phyloP scores from a whole-genome alignment of 768 basidiomycete species.

The Suillus tomentosus region DNA sequence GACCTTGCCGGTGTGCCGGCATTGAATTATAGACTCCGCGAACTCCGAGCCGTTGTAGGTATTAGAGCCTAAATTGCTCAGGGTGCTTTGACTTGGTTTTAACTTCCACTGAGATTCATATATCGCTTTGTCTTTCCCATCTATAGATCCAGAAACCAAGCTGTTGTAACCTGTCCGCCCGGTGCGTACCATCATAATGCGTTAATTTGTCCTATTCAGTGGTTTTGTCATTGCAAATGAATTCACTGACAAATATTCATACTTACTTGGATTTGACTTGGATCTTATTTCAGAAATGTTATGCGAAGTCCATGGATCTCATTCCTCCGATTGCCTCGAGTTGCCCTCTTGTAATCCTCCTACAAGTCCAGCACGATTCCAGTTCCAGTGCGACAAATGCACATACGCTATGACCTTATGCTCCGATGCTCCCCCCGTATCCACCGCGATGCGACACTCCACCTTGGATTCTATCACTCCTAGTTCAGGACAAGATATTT shows the following conservation, averaged over 20 bases:
- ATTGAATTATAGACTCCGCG: slow-evolving; percentile 5
- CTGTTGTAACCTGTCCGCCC: neutral
- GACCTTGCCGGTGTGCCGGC: slow-evolving; percentile 22
- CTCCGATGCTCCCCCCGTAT: neutral
- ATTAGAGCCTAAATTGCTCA: neutral
- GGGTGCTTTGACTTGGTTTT: neutral
- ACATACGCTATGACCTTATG: neutral
- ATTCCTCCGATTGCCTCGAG: neutral
- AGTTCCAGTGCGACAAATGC: neutral
- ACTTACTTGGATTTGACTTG: neutral
- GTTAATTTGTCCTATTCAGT: neutral
- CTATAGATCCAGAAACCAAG: neutral
- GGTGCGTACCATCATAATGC: neutral
- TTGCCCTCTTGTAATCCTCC: neutral
- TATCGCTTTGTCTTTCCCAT: neutral
- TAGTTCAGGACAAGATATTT: neutral
- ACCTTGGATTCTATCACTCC: too few relatives aligned
- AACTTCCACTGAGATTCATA: neutral
- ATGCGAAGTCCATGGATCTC: neutral
- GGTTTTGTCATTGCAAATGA: neutral
- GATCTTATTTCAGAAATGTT: neutral
- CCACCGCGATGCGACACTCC: neutral
- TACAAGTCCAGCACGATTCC: neutral
- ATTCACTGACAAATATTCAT: neutral
- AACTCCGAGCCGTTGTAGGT: neutral